phyloP scores from a whole-genome alignment of 192 early-diverging fungal species.

The Podila epicladia region DNA sequence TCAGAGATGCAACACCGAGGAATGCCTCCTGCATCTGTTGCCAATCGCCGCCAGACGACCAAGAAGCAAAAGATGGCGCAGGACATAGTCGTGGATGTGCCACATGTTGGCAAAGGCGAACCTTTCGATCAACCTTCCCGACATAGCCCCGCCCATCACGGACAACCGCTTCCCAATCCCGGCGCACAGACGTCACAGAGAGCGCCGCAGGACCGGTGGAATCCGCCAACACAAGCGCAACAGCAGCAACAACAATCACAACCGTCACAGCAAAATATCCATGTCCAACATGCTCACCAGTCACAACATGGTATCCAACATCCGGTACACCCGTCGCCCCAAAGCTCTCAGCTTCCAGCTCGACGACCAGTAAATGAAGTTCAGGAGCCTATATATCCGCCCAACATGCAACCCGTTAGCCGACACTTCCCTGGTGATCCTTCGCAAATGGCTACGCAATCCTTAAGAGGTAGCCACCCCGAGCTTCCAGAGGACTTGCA shows the following conservation, averaged over 20 bases:
- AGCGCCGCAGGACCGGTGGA: constrained; percentile 19
- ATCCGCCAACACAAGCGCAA: constrained; percentile 1
- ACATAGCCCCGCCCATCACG: background rate
- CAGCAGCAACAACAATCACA: background rate
- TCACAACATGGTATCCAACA: background rate
- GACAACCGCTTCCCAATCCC: background rate
- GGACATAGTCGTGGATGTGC: background rate
- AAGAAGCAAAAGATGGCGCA: constrained; percentile 3
- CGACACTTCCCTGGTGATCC: background rate
- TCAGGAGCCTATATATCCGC: background rate
- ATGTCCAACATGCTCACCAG: background rate
- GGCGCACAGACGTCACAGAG: background rate
- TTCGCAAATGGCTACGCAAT: background rate
- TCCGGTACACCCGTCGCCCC: background rate
- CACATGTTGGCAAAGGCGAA: background rate
- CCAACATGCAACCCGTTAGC: background rate
- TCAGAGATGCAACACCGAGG: background rate
- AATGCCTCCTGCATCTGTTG: too few relatives aligned
- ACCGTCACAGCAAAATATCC: background rate
- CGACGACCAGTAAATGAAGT: background rate
- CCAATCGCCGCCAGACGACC: background rate
- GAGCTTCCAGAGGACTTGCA: background rate
- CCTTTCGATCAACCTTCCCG: background rate
- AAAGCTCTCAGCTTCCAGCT: background rate
- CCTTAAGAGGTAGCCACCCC: background rate